These are phyloP conservation scores for Striga hermonthica DNA, from an alignment of 305 asterid genomes.

Conservation along the genomic window DNA sequence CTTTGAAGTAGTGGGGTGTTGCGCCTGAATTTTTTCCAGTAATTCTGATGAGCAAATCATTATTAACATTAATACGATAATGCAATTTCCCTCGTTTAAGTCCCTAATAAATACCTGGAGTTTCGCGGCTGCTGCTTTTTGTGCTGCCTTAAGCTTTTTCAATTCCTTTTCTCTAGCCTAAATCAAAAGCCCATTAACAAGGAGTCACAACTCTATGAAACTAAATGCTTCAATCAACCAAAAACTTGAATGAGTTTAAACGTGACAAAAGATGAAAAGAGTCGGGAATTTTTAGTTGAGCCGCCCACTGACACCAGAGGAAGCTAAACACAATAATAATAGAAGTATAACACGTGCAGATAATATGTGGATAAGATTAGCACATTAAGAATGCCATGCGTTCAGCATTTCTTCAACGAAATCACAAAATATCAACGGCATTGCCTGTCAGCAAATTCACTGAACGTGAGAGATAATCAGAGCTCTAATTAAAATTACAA, in stretches of 20 bases:
- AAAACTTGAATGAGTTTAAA: not conserved
- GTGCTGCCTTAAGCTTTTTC: conserved; percentile 67
- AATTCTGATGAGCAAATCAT: not conserved
- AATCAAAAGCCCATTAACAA: not conserved
- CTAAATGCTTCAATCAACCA: not conserved
- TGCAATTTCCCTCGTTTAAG: not conserved
- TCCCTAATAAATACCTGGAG: conserved; percentile 40
- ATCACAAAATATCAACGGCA: not conserved
- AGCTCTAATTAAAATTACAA: conserved; percentile 9
- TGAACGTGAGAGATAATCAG: not conserved
- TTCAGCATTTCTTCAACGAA: not conserved
- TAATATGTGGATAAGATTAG: no score
- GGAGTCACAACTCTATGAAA: not conserved
- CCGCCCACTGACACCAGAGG: no score
- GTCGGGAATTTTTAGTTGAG: not conserved
- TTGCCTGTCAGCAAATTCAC: not conserved
- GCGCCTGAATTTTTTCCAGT: conserved; percentile 40
- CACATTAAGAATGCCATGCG: not conserved
- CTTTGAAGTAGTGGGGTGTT: conserved; percentile 48
- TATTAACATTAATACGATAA: not conserved
- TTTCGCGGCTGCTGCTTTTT: conserved; percentile 77
- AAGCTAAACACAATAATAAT: no score
- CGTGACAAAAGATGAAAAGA: not conserved
- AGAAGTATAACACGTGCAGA: no score
- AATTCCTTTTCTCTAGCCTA: conserved; percentile 73